Percentiles rank a stretch among this genome's conserved stretches.
phyloP scores from a whole-genome alignment of 164 flowering plant species.

The Tinospora cordifolia region DNA sequence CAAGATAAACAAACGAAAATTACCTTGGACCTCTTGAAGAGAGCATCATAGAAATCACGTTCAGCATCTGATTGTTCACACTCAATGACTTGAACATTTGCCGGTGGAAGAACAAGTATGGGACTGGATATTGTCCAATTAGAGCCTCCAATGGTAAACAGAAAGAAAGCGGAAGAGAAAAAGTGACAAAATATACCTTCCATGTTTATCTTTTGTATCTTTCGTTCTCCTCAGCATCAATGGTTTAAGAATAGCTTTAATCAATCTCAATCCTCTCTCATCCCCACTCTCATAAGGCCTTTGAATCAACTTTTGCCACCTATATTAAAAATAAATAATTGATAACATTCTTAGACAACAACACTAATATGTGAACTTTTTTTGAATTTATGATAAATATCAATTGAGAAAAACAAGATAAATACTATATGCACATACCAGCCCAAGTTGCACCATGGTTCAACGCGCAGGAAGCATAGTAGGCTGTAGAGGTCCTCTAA shows the following conservation, averaged over 20 bases:
- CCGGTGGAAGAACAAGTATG: conserved; percentile 73
- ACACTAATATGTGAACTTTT: background rate
- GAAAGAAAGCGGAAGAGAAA: background rate
- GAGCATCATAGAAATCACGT: conserved; percentile 66
- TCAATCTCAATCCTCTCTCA: conserved; percentile 46
- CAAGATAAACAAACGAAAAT: background rate
- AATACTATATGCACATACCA: conserved; percentile 36
- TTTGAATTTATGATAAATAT: background rate
- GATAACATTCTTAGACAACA: background rate
- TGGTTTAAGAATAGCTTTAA: conserved; percentile 62
- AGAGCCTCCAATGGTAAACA: background rate
- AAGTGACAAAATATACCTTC: conserved; percentile 38
- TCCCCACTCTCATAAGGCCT: conserved; percentile 72
- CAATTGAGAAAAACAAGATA: background rate
- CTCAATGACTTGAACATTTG: conserved; percentile 51
- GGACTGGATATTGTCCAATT: conserved; percentile 34
- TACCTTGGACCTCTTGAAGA: conserved; percentile 72
- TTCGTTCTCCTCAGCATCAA: conserved; percentile 80
- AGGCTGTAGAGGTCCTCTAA: conserved; percentile 79
- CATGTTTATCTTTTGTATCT: conserved; percentile 59
- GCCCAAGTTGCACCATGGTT: conserved; percentile 89
- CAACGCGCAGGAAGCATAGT: conserved; percentile 67
- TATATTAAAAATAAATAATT: conserved; percentile 15
- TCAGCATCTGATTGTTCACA: conserved; percentile 78
- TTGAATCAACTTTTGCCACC: conserved; percentile 73